Evolutionary conservation across 176 grass and related monocot genomes (phyloP).

Genomic region (Saccharum spontaneum): DNA sequence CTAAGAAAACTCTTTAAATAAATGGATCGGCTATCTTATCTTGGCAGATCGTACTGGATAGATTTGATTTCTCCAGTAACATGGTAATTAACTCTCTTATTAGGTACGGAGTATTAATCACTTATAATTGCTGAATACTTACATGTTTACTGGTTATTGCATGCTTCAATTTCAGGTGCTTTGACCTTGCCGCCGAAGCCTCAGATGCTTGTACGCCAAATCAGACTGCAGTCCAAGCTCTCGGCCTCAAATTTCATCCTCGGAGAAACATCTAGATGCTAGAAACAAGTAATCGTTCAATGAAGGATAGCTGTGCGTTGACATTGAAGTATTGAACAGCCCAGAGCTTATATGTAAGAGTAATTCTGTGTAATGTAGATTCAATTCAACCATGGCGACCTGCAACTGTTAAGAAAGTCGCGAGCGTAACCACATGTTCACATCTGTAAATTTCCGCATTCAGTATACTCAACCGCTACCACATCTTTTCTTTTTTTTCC

Average conservation of each 20-base stretch:
- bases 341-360: not conserved
- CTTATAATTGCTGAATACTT: not conserved
- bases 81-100: constrained; percentile 7
- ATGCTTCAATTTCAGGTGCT: constrained; percentile 12
- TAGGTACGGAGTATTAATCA: not conserved
- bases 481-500: no score
- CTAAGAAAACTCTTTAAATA: constrained; percentile 83
- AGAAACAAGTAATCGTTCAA: not conserved
- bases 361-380: not conserved
- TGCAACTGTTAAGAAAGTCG: no score
- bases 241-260: not conserved
- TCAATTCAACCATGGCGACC: not conserved
- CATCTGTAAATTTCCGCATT: no score
- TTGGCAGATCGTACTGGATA: not conserved
- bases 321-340: constrained; percentile 14
- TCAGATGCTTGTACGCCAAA: not conserved
- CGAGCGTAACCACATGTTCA: no score
- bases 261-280: not conserved
- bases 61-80: not conserved
- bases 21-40: not conserved
- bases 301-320: constrained; percentile 1
- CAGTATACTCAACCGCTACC: no score
- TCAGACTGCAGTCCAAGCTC: not conserved
- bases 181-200: not conserved
- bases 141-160: not conserved